These are phyloP conservation scores for Hippophae tibetana DNA, from an alignment of 306 rosid genomes.

Conservation along the genomic window DNA sequence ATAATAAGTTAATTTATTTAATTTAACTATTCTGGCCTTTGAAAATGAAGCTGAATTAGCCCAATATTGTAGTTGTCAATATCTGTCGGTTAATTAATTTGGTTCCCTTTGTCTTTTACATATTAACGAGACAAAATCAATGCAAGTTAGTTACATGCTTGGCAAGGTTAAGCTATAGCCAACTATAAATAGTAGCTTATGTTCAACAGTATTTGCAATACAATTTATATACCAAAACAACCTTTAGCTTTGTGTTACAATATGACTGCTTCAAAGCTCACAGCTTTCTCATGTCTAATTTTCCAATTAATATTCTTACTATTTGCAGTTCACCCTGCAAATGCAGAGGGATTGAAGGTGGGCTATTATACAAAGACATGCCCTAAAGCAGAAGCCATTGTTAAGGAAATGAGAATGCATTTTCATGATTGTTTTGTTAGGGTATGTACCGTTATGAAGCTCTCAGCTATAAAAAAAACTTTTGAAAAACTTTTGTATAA, in stretches of 20 bases:
- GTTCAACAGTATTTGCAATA: background rate
- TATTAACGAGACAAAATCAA: too few species aligned
- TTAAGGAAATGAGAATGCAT: conserved; percentile 28
- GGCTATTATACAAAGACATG: conserved; percentile 26
- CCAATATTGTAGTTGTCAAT: too few species aligned
- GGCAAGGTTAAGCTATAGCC: background rate
- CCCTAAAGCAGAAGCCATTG: conserved; percentile 22
- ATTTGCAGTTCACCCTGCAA: background rate
- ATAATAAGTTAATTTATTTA: too few species aligned
- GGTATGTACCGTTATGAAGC: conserved; percentile 6
- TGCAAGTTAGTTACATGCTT: too few species aligned
- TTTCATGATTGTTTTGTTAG: conserved; percentile 39
- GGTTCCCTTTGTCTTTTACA: too few species aligned
- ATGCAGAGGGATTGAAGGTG: conserved; percentile 19
- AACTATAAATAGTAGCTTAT: background rate
- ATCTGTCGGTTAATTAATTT: too few species aligned
- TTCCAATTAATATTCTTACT: conserved; percentile 6
- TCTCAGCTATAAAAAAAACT: too few species aligned
- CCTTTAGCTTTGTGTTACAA: background rate
- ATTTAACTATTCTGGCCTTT: too few species aligned
- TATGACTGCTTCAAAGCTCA: conserved; percentile 15
- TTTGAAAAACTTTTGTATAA: too few species aligned
- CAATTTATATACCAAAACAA: background rate
- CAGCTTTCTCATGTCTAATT: background rate
- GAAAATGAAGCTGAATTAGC: too few species aligned